Evolutionary conservation across 768 basidiomycete genomes (phyloP).

Genomic region (Leucocoprinus leucothites): DNA sequence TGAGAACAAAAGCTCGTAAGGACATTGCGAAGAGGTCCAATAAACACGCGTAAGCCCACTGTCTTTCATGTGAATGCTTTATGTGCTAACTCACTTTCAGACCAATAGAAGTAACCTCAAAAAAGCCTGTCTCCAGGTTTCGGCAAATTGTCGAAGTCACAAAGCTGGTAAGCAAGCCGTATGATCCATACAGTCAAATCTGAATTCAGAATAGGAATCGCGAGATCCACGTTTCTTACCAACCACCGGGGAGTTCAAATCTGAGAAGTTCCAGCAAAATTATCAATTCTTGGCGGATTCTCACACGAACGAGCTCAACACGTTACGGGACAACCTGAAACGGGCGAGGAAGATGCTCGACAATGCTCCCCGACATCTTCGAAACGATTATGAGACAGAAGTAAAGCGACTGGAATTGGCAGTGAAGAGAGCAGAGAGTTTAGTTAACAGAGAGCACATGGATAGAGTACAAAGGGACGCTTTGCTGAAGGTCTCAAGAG

Average conservation of each 20-base stretch:
- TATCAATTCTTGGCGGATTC: constrained; percentile 75
- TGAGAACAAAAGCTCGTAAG: constrained; percentile 38
- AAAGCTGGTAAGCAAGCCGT: constrained; percentile 47
- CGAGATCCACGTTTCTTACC: constrained; percentile 88
- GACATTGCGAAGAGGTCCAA: constrained; percentile 58
- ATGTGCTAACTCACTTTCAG: constrained; percentile 33
- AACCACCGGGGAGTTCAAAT: constrained; percentile 64
- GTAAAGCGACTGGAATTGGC: constrained; percentile 68
- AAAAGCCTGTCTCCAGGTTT: constrained; percentile 75
- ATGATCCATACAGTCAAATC: constrained; percentile 1
- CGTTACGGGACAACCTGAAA: constrained; percentile 63
- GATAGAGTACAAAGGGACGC: constrained; percentile 73
- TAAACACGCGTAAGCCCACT: constrained; percentile 85
- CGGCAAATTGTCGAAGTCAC: constrained; percentile 67
- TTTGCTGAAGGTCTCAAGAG: constrained; percentile 47
- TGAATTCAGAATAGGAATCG: constrained; percentile 46
- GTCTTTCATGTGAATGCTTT: background rate
- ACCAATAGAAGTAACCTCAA: constrained; percentile 80
- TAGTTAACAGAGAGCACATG: constrained; percentile 67
- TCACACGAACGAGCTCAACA: constrained; percentile 60
- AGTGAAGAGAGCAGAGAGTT: constrained; percentile 72
- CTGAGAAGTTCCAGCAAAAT: constrained; percentile 59
- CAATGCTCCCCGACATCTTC: constrained; percentile 59
- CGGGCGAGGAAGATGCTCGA: constrained; percentile 62
- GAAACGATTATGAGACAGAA: constrained; percentile 63